Percentiles rank a stretch among this genome's conserved stretches.
Conservation (phyloP, 1,139 yeast species). For the Yamadazyma oceani region DNA sequence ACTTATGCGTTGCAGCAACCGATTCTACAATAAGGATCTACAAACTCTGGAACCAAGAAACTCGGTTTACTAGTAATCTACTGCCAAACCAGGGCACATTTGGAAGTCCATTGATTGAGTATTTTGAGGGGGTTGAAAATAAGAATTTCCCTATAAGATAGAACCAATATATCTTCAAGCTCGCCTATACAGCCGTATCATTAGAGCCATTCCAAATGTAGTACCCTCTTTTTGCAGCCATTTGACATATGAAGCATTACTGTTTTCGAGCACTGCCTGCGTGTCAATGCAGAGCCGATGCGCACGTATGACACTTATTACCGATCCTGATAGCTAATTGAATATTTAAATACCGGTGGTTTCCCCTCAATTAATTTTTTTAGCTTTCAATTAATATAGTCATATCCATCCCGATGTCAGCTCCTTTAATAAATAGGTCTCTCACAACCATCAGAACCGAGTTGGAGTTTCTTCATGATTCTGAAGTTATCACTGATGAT, state of each 20-base stretch:
- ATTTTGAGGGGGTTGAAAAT: slow-evolving; percentile 51
- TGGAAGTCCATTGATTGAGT: slow-evolving; percentile 61
- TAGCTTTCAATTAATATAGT: not conserved
- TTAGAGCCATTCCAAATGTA: no score
- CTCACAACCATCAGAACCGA: slow-evolving; percentile 74
- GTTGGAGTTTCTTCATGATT: slow-evolving; percentile 76
- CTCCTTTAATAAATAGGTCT: slow-evolving; percentile 75
- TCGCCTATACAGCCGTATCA: not conserved
- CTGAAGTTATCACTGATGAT: slow-evolving; percentile 66
- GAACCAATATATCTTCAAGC: not conserved
- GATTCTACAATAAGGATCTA: slow-evolving; percentile 77
- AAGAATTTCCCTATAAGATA: not conserved
- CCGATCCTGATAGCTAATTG: not conserved
- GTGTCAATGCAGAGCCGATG: not conserved
- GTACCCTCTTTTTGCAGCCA: not conserved
- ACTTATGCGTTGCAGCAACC: slow-evolving; percentile 71
- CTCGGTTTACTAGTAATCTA: not conserved
- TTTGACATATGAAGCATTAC: no score
- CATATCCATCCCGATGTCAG: slow-evolving; percentile 35
- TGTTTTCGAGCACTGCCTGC: not conserved
- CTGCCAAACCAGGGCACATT: slow-evolving; percentile 28
- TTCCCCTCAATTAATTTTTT: no score
- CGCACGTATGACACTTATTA: not conserved
- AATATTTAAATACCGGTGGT: no score
- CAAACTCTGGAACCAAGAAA: slow-evolving; percentile 55